These are phyloP conservation scores for Rubroshorea leprosula DNA, from an alignment of 345 rosid genomes.

Conservation along the genomic window DNA sequence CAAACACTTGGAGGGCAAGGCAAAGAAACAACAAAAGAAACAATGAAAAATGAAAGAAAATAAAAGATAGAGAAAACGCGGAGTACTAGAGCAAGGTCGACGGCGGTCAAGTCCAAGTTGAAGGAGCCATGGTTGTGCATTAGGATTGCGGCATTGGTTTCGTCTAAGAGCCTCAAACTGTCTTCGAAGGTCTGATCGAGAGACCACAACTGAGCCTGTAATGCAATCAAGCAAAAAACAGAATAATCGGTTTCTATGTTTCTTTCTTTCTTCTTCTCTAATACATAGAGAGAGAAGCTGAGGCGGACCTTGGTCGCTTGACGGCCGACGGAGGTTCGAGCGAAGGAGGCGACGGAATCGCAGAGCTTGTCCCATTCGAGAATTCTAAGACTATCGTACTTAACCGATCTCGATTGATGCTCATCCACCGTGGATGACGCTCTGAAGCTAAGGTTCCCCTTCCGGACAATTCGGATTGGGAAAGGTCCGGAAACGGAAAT, in stretches of 20 bases:
- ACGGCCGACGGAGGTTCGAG: constrained; percentile 70
- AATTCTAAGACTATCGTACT: constrained; percentile 49
- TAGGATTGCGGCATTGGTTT: constrained; percentile 73
- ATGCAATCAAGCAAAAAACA: constrained; percentile 5
- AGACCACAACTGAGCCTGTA: constrained; percentile 55
- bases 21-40: background rate
- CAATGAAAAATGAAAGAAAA: background rate
- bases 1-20: constrained; percentile 3
- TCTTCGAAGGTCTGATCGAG: constrained; percentile 52
- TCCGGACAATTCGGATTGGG: background rate
- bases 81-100: constrained; percentile 44
- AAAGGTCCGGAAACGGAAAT: background rate
- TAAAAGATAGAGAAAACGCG: background rate
- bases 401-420: constrained; percentile 24
- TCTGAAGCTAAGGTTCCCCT: constrained; percentile 8
- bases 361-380: constrained; percentile 94
- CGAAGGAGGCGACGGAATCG: constrained; percentile 69
- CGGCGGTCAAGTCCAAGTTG: constrained; percentile 49
- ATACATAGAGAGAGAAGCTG: background rate
- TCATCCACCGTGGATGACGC: constrained; percentile 5
- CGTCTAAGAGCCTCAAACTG: constrained; percentile 63
- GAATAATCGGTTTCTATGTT: background rate
- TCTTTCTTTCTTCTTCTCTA: background rate
- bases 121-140: constrained; percentile 70
- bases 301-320: constrained; percentile 53